phyloP scores from a whole-genome alignment of 139 green algal genomes.

The Marvania coccoides region DNA sequence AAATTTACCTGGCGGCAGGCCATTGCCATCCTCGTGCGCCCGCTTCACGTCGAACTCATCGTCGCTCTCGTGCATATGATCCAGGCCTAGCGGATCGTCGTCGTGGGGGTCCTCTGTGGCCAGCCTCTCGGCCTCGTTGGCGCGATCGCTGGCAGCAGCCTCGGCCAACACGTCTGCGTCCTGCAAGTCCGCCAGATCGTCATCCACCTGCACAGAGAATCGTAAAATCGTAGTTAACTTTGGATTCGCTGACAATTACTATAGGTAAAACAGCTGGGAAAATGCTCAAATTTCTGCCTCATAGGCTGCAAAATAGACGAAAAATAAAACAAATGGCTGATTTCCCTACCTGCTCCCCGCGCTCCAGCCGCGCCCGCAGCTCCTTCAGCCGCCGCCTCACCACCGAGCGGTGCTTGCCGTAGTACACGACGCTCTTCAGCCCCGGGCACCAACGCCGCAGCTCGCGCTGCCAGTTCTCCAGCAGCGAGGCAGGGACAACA shows the following conservation, averaged over 20 bases:
- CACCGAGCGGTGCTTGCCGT: slow-evolving; percentile 56
- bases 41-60: slow-evolving; percentile 4
- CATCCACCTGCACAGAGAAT: slow-evolving; percentile 17
- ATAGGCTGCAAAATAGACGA: too few species aligned
- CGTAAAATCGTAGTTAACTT: too few species aligned
- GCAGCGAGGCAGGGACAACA: slow-evolving; percentile 61
- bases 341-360: neutral
- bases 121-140: slow-evolving; percentile 12
- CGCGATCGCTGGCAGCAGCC: slow-evolving; percentile 6
- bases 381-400: slow-evolving; percentile 39
- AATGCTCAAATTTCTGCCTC: too few species aligned
- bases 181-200: slow-evolving; percentile 22
- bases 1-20: too few species aligned
- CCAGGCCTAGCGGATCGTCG: neutral
- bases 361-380: slow-evolving; percentile 3
- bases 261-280: too few species aligned
- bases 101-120: slow-evolving; percentile 22
- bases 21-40: neutral
- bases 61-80: neutral
- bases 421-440: slow-evolving; percentile 60
- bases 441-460: slow-evolving; percentile 60
- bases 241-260: too few species aligned
- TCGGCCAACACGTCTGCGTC: slow-evolving; percentile 22
- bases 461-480: slow-evolving; percentile 91
- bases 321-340: too few species aligned